phyloP scores from a whole-genome alignment of 1,139 yeast species.

The Blastobotrys raffinosifermentans region DNA sequence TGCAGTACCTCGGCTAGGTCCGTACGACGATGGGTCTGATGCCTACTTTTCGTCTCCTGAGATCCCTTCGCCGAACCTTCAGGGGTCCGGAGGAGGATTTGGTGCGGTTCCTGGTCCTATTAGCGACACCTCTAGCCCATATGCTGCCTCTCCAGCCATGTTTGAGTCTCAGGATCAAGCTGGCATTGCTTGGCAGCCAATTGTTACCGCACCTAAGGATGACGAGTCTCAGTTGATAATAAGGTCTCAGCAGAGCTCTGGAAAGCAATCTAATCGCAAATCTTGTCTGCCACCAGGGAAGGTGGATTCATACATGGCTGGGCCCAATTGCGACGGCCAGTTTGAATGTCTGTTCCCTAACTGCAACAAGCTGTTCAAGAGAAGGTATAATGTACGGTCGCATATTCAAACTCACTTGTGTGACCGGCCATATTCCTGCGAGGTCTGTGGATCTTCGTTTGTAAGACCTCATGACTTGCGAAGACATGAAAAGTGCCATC shows the following conservation, averaged over 20 bases:
- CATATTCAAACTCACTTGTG: constrained; percentile 96
- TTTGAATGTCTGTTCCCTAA: constrained; percentile 71
- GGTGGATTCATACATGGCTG: constrained; percentile 74
- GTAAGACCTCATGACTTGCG: constrained; percentile 90
- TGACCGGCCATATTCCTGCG: constrained; percentile 79
- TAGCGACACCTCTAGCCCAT: too few relatives aligned
- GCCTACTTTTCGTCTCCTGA: not conserved
- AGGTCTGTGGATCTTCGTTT: constrained; percentile 54
- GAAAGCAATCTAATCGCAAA: constrained; percentile 28
- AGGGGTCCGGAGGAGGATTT: too few relatives aligned
- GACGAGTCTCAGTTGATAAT: constrained; percentile 30
- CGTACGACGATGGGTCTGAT: not conserved
- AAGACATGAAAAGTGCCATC: constrained; percentile 85
- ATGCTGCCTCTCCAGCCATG: constrained; percentile 6
- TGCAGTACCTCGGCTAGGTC: not conserved
- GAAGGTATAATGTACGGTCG: constrained; percentile 91
- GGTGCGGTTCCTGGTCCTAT: too few relatives aligned
- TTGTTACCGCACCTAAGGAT: constrained; percentile 31
- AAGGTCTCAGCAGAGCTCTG: constrained; percentile 25
- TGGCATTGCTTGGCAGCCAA: constrained; percentile 35
- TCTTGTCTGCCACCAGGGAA: constrained; percentile 87
- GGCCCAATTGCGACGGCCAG: constrained; percentile 61
- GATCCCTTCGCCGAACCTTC: not conserved
- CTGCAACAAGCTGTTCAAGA: constrained; percentile 79
- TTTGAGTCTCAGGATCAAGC: constrained; percentile 10